Evolutionary conservation across 179 eudicot genomes (phyloP).

Genomic region (Nepenthes alata): DNA sequence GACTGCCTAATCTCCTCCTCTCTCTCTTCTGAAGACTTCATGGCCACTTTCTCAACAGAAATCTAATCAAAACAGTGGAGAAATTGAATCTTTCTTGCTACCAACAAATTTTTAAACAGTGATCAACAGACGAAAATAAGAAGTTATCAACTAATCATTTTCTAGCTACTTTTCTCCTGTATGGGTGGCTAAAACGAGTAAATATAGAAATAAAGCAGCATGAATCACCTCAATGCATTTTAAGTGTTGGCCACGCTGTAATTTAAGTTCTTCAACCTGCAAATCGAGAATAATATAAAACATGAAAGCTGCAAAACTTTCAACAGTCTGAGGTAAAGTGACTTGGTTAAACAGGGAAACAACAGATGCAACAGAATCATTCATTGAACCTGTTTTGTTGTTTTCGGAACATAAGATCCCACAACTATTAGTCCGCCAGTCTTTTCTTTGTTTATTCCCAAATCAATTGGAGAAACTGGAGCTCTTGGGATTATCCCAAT

Average conservation of each 20-base stretch:
- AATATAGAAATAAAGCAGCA: not conserved
- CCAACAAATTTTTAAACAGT: not conserved
- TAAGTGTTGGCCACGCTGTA: constrained; percentile 42
- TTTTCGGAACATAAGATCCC: constrained; percentile 97
- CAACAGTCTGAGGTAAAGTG: not conserved
- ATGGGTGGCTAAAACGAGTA: not conserved
- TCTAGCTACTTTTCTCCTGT: not conserved
- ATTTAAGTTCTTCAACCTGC: constrained; percentile 82
- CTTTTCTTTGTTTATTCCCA: constrained; percentile 46
- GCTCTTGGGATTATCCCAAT: constrained; percentile 71
- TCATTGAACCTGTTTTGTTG: constrained; percentile 72
- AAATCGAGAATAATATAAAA: not conserved
- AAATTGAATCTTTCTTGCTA: constrained; percentile 5
- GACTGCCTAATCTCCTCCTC: constrained; percentile 58
- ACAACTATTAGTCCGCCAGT: constrained; percentile 90
- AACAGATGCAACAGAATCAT: not conserved
- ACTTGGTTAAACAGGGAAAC: not conserved
- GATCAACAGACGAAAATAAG: not conserved
- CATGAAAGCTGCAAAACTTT: not conserved
- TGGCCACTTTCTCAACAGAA: constrained; percentile 79
- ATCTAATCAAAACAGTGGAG: constrained; percentile 30
- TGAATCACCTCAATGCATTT: constrained; percentile 63
- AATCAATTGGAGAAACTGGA: constrained; percentile 64
- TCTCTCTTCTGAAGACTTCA: constrained; percentile 74
- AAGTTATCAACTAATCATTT: not conserved